A percentile compares a stretch with the other conserved stretches of the same genome.
These are phyloP conservation scores for Colletotrichum australisinense DNA, from an alignment of 2,329 filamentous ascomycete genomes.

Conservation along the genomic window DNA sequence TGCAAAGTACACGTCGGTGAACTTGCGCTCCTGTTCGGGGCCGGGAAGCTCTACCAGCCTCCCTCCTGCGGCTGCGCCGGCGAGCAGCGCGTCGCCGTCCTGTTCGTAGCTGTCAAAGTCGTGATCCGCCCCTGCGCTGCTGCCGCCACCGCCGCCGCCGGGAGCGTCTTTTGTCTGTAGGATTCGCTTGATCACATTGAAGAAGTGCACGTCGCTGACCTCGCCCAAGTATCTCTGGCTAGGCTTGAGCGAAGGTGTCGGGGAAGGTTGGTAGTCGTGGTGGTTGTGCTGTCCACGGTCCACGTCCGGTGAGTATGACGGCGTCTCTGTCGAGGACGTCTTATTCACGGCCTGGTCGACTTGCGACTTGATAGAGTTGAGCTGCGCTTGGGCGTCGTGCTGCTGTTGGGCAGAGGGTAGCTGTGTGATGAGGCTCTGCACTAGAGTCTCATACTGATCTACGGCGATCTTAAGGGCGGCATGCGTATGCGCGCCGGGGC, in stretches of 20 bases:
- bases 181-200: constrained; percentile 46
- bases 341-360: background rate
- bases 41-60: constrained; percentile 16
- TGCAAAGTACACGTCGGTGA: background rate
- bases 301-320: background rate
- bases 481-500: background rate
- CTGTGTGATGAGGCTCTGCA: background rate
- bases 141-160: background rate
- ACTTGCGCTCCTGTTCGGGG: constrained; percentile 19
- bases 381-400: background rate
- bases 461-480: background rate
- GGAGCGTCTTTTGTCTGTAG: constrained; percentile 24
- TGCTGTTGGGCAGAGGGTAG: background rate
- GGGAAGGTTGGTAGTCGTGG: background rate
- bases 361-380: background rate
- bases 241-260: background rate
- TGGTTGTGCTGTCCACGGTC: background rate
- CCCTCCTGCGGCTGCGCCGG: constrained; percentile 2
- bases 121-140: constrained; percentile 6
- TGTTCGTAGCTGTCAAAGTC: constrained; percentile 41
- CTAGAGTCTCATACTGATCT: background rate
- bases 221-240: constrained; percentile 47
- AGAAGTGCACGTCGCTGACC: constrained; percentile 51
- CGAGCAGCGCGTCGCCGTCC: constrained; percentile 32
- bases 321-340: background rate